Evolutionary conservation across 2,329 filamentous ascomycete species (phyloP).

Genomic region (Sporothrix humicola): DNA sequence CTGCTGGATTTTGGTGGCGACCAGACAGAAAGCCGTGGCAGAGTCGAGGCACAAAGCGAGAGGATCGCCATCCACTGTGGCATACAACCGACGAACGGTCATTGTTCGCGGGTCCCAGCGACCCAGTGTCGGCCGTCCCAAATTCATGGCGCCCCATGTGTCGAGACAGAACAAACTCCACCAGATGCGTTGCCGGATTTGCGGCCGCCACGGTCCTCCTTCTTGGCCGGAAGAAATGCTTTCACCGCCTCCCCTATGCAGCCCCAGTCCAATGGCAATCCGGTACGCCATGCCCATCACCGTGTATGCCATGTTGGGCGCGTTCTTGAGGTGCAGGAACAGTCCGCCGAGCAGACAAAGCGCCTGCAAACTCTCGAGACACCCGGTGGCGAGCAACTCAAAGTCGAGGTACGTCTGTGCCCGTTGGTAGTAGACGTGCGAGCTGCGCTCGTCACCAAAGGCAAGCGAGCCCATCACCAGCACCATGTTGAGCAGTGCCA

Average conservation of each 20-base stretch:
- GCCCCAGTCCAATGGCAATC: not conserved
- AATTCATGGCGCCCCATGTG: not conserved
- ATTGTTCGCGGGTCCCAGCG: slow-evolving; percentile 8
- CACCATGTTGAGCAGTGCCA: not conserved
- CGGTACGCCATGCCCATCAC: slow-evolving; percentile 18
- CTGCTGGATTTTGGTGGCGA: slow-evolving; percentile 15
- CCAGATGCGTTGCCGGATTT: slow-evolving; percentile 13
- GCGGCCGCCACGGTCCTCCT: not conserved
- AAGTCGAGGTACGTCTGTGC: slow-evolving; percentile 9
- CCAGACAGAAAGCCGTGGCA: slow-evolving; percentile 1
- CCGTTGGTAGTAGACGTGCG: not conserved
- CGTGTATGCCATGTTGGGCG: slow-evolving; percentile 17
- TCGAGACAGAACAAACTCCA: slow-evolving; percentile 16
- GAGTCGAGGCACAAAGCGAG: not conserved
- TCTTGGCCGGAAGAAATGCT: too few relatives aligned
- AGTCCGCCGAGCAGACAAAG: slow-evolving; percentile 13
- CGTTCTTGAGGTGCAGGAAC: not conserved
- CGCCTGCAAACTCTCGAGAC: slow-evolving; percentile 16
- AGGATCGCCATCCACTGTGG: not conserved
- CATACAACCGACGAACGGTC: not conserved
- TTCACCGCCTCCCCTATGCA: not conserved
- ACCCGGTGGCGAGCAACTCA: slow-evolving; percentile 10
- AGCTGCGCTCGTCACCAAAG: slow-evolving; percentile 12
- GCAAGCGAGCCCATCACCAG: slow-evolving; percentile 1
- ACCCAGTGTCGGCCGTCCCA: not conserved